Evolutionary conservation across 73 alveolate species (phyloP).

Genomic region (Paramecium caudatum): DNA sequence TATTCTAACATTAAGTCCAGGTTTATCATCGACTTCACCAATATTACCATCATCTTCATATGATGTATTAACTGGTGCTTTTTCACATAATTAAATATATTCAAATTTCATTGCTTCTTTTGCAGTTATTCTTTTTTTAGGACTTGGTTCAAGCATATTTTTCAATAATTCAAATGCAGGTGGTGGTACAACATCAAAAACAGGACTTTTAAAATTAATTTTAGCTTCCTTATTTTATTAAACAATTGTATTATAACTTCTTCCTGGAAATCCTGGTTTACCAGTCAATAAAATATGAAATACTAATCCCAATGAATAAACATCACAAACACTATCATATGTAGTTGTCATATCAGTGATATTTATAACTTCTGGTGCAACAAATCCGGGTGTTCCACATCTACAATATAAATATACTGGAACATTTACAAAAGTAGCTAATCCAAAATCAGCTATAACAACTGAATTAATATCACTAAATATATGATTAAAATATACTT

Average conservation of each 20-base stretch:
- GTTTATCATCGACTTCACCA: slow-evolving; percentile 25
- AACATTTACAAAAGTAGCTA: slow-evolving; percentile 69
- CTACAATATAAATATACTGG: slow-evolving; percentile 71
- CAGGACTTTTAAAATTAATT: slow-evolving; percentile 58
- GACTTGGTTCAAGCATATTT: slow-evolving; percentile 25
- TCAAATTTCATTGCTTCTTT: background rate
- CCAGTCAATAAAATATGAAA: slow-evolving; percentile 72
- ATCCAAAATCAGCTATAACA: slow-evolving; percentile 75
- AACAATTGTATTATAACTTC: slow-evolving; percentile 61
- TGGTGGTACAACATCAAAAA: slow-evolving; percentile 57
- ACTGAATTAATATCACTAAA: slow-evolving; percentile 62
- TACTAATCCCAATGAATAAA: slow-evolving; percentile 75
- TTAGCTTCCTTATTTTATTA: slow-evolving; percentile 59
- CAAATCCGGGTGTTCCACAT: slow-evolving; percentile 80
- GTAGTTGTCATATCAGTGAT: slow-evolving; percentile 74
- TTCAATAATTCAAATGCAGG: slow-evolving; percentile 38
- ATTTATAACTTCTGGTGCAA: slow-evolving; percentile 78
- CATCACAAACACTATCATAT: slow-evolving; percentile 76
- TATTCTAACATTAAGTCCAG: slow-evolving; percentile 30
- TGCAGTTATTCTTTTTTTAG: slow-evolving; percentile 67
- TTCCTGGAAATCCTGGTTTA: slow-evolving; percentile 66
- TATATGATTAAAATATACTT: slow-evolving; percentile 26
- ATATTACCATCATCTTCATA: slow-evolving; percentile 56
- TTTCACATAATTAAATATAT: background rate
- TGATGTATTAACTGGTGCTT: background rate